These are phyloP conservation scores for Golubevia pallescens DNA, from an alignment of 1,284 basidiomycete genomes.

Conservation along the genomic window DNA sequence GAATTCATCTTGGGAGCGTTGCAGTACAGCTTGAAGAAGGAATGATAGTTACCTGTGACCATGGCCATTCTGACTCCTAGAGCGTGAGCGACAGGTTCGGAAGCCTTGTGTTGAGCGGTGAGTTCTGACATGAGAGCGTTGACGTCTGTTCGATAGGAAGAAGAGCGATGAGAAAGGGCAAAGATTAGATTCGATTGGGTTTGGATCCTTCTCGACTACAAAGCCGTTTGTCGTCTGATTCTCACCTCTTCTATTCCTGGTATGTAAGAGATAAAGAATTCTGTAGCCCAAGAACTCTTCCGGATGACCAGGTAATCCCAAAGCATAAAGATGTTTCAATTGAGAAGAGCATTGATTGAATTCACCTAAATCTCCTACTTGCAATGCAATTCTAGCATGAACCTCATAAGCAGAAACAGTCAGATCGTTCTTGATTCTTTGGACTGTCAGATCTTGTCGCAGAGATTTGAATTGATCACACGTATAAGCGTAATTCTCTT, in stretches of 20 bases:
- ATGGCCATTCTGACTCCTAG: conserved; percentile 49
- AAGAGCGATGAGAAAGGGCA: background rate
- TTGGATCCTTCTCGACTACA: too few species aligned
- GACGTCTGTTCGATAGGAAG: conserved; percentile 28
- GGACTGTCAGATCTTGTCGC: conserved; percentile 59
- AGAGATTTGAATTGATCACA: conserved; percentile 64
- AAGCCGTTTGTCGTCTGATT: too few species aligned
- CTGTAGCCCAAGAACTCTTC: conserved; percentile 62
- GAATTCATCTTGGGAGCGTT: conserved; percentile 61
- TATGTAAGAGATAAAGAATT: conserved; percentile 60
- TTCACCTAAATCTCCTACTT: conserved; percentile 57
- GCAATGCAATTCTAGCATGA: conserved; percentile 61
- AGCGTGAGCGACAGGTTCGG: conserved; percentile 48
- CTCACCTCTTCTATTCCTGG: conserved; percentile 51
- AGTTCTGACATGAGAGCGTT: conserved; percentile 60
- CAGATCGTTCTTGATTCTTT: conserved; percentile 63
- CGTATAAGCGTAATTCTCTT: conserved; percentile 59
- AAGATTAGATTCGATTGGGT: too few species aligned
- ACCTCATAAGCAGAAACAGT: conserved; percentile 63
- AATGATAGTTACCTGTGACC: conserved; percentile 58
- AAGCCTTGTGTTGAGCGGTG: conserved; percentile 33
- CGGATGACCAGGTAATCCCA: conserved; percentile 36
- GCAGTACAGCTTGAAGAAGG: conserved; percentile 50
- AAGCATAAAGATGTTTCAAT: conserved; percentile 48
- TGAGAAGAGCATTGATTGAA: conserved; percentile 64